These are phyloP conservation scores for Parastagonospora avenae DNA, from an alignment of 2,329 filamentous ascomycete species.

Conservation along the genomic window DNA sequence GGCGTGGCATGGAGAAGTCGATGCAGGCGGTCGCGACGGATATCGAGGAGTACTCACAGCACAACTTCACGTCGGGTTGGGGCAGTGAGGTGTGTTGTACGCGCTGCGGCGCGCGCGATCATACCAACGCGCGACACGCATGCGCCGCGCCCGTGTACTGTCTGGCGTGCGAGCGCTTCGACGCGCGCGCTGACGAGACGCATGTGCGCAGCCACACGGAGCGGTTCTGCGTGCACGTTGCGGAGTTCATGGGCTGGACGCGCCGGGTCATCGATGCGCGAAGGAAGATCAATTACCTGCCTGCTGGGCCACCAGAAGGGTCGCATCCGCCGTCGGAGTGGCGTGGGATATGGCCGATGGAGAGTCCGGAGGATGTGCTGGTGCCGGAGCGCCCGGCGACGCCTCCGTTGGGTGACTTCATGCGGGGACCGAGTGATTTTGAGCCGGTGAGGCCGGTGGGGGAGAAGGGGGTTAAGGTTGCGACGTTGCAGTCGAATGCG, in stretches of 20 bases:
- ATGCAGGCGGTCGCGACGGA: constrained; percentile 13
- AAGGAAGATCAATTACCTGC: constrained; percentile 1
- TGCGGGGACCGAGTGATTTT: background rate
- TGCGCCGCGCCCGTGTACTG: constrained; percentile 8
- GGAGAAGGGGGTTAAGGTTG: background rate
- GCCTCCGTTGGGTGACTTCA: background rate
- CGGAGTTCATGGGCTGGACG: constrained; percentile 1
- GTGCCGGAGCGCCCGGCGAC: background rate
- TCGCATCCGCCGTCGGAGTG: constrained; percentile 3
- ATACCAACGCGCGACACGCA: constrained; percentile 1
- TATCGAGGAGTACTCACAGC: constrained; percentile 7
- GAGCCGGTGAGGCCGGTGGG: no score
- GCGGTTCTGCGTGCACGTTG: constrained; percentile 4
- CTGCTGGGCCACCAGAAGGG: constrained; percentile 5
- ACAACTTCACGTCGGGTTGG: background rate
- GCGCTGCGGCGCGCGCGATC: constrained; percentile 17
- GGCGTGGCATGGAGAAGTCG: background rate
- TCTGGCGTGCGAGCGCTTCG: constrained; percentile 9
- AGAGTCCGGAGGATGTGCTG: background rate
- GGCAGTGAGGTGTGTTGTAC: constrained; percentile 13
- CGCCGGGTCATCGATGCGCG: constrained; percentile 1
- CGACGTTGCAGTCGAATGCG: background rate
- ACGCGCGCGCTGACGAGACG: background rate
- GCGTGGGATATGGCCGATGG: constrained; percentile 1
- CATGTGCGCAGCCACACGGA: constrained; percentile 2